These are phyloP conservation scores for Alternaria ventricosa DNA, from an alignment of 2,329 filamentous ascomycete genomes.

Conservation along the genomic window DNA sequence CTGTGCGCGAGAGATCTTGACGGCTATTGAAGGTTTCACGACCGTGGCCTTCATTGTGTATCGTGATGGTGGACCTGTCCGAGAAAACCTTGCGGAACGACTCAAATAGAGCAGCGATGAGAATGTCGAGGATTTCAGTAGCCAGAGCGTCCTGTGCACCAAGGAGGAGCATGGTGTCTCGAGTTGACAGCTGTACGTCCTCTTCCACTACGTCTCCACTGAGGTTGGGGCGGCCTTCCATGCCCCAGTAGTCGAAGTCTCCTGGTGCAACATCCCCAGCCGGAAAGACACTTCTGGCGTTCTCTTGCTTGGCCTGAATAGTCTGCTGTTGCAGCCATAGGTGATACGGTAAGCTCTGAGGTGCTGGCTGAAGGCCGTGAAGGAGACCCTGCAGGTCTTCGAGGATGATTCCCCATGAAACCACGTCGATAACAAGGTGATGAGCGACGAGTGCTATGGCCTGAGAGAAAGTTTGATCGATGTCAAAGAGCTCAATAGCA, in stretches of 20 bases:
- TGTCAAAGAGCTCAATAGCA: constrained; percentile 51
- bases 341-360: constrained; percentile 47
- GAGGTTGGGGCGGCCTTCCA: constrained; percentile 40
- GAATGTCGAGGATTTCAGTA: constrained; percentile 47
- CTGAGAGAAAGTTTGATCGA: constrained; percentile 42
- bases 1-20: constrained; percentile 57
- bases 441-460: constrained; percentile 48
- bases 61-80: constrained; percentile 49
- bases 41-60: constrained; percentile 59
- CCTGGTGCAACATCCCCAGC: constrained; percentile 32
- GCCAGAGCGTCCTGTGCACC: constrained; percentile 42
- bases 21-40: constrained; percentile 54
- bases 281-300: constrained; percentile 34
- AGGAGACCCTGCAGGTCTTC: constrained; percentile 47
- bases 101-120: constrained; percentile 46
- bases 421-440: constrained; percentile 47
- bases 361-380: constrained; percentile 28
- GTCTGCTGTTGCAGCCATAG: constrained; percentile 45
- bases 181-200: constrained; percentile 37
- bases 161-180: constrained; percentile 42
- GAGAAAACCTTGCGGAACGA: constrained; percentile 54
- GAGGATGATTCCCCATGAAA: constrained; percentile 50
- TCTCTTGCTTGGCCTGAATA: constrained; percentile 34
- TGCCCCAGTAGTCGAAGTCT: constrained; percentile 48
- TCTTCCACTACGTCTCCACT: constrained; percentile 43